Base-by-base conservation (phyloP, 78 protist species). In the Speleostelium caveatum region DNA sequence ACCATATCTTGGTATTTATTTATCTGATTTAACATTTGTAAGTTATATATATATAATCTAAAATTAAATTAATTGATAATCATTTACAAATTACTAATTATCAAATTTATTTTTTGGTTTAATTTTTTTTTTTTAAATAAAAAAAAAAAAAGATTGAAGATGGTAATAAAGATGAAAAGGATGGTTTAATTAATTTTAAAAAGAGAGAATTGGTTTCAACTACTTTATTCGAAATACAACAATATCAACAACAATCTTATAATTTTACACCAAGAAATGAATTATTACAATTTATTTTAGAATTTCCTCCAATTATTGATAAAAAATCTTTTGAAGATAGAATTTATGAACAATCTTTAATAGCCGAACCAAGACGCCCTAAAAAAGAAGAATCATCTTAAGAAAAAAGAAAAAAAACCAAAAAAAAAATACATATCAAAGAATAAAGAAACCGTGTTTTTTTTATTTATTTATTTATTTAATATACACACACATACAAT, bases 241-340 rank as follows among this genome's bases (percentile, higher is more conserved):
- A 78, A 66, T 78, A 78, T 38, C 87, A 78, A 66, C 87, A 78
- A 78, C 83, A 58, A 74, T 38, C 55, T 2, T 74, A 74, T 26
- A 38, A 24, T 0, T 38, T 58, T 38, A 53, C 30, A 39, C 83
- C 83, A 30, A 74, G 58, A 24, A 24, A 26, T 17, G 16, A 61
- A 16, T 35, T 74, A 22, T 6, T 74, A 6, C 16, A 42, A 21
- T 74, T 74, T 56, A 66, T 74, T 26, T 58, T 28, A 38, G 83
- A 74, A 74, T 8, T 74, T 38, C 83, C 83, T 8, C 38, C 14
- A 8, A 38, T 74, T 8, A 38, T 32, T 59, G 83, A 74, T 74
- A 76, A 63, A 35, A 59, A 65, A 41, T 32, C 45, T 10, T 65
- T 61, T 62, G 86, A 76, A 62, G 86, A 76, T 62, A 49, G 45